Percentiles rank a stretch among this genome's conserved stretches.
Conservation (phyloP, 148 eudicot genomes). For the Chenopodium suecicum region DNA sequence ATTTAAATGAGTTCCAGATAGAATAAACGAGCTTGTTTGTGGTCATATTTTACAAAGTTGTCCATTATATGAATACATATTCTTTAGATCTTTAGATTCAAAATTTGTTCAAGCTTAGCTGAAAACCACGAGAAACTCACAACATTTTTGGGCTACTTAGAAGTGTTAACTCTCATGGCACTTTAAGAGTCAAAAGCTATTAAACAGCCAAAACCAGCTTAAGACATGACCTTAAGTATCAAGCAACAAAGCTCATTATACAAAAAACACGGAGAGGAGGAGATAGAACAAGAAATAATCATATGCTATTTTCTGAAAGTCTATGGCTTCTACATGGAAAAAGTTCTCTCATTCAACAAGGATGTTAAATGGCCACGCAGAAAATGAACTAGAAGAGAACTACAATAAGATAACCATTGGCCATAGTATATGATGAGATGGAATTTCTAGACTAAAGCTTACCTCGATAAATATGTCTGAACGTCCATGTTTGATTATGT, state of each 20-base stretch:
- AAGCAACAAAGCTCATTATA: background rate
- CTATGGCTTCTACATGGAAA: background rate
- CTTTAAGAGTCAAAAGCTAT: background rate
- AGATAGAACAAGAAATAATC: background rate
- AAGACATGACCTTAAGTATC: background rate
- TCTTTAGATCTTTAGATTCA: no score
- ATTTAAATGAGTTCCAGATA: no score
- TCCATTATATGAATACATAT: no score
- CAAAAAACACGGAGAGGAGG: background rate
- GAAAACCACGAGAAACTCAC: background rate
- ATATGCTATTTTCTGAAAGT: background rate
- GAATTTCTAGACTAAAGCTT: background rate
- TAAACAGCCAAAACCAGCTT: background rate
- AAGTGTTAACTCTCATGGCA: background rate
- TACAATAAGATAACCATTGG: background rate
- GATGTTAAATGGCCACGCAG: background rate
- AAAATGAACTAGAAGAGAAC: background rate
- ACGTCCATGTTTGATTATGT: constrained; percentile 94
- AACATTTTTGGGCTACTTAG: background rate
- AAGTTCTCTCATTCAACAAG: background rate
- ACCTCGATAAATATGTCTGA: constrained; percentile 95
- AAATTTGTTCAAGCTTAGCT: no score
- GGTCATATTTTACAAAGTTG: no score
- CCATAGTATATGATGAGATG: background rate
- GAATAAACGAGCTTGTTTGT: no score